Evolutionary conservation across 2,329 filamentous ascomycete genomes (phyloP).

Genomic region (Cordyceps cicadae): DNA sequence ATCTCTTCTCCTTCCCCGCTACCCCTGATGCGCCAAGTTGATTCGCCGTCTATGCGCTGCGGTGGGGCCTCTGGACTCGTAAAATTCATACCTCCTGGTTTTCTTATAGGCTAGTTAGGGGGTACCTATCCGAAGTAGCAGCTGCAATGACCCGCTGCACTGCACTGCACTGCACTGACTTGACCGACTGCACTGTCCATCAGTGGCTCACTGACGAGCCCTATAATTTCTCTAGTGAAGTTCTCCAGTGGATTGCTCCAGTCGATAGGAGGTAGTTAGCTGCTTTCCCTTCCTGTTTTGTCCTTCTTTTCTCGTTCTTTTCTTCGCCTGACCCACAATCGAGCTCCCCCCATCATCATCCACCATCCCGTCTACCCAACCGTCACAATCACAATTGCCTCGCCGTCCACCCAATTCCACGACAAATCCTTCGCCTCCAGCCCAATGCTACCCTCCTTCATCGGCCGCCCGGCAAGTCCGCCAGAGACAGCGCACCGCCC

Average conservation of each 20-base stretch:
- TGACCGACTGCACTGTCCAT: background rate
- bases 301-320: background rate
- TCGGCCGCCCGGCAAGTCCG: slow-evolving; percentile 3
- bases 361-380: background rate
- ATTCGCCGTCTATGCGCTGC: slow-evolving; percentile 1
- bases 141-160: too few species aligned
- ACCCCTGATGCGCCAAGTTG: background rate
- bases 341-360: background rate
- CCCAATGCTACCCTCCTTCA: background rate
- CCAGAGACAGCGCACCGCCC: slow-evolving; percentile 2
- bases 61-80: background rate
- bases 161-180: too few species aligned
- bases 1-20: background rate
- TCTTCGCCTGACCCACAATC: background rate
- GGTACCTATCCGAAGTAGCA: too few species aligned
- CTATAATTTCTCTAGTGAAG: background rate
- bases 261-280: too few species aligned
- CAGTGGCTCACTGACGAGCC: background rate
- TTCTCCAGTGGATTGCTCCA: background rate
- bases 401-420: background rate
- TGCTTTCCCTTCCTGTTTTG: background rate
- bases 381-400: background rate
- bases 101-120: too few species aligned
- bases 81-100: background rate
- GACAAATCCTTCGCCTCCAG: background rate